Conservation (phyloP, 208 protist species). For the Acanthamoeba quina region DNA sequence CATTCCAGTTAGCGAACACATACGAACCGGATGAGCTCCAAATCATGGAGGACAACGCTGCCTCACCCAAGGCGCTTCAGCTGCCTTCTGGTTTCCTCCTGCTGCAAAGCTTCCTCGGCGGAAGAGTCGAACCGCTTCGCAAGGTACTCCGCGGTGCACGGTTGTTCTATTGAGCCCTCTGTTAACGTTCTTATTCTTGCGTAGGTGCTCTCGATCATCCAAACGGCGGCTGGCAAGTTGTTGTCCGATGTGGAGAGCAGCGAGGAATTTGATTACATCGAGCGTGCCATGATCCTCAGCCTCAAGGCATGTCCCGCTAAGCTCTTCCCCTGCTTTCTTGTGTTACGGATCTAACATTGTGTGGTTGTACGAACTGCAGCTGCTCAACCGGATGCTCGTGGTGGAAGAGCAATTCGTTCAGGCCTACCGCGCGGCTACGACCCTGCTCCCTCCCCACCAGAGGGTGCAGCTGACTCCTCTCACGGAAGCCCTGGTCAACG, state of each 20-base stretch:
- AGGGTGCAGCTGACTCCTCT: conserved; percentile 27
- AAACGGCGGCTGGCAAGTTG: background rate
- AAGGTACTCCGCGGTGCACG: background rate
- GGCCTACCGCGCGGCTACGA: background rate
- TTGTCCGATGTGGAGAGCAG: background rate
- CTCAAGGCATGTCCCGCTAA: conserved; percentile 19
- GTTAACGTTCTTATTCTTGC: background rate
- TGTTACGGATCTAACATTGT: background rate
- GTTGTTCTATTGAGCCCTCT: background rate
- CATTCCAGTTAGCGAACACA: background rate
- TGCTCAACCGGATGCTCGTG: background rate
- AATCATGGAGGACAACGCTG: background rate
- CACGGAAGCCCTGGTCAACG: conserved; percentile 18
- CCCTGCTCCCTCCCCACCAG: background rate
- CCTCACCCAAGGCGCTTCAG: background rate
- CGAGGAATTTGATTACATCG: conserved; percentile 3
- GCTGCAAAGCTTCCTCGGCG: conserved; percentile 37
- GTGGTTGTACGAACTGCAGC: background rate
- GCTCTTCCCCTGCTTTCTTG: too few species aligned
- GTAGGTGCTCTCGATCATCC: conserved; percentile 41
- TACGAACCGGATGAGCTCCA: background rate
- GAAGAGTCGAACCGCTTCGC: background rate
- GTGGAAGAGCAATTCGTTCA: conserved; percentile 37
- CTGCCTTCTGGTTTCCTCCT: conserved; percentile 35
- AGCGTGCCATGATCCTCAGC: conserved; percentile 35